Evolutionary conservation across 306 rosid genomes (phyloP).

Genomic region (Prunus mongolica): DNA sequence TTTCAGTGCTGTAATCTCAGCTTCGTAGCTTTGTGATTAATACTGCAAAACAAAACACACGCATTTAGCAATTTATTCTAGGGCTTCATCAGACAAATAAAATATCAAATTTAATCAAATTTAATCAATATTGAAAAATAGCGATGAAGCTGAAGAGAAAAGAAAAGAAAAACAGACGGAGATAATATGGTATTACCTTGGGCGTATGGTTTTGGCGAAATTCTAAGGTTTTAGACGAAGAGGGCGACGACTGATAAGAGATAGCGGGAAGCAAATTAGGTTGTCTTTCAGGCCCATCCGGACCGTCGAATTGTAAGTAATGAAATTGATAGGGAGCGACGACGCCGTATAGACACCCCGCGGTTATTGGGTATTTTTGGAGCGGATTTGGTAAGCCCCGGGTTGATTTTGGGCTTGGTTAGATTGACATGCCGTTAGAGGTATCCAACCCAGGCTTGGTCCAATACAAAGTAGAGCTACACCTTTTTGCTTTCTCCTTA

Average conservation of each 20-base stretch:
- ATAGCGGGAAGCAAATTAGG: background rate
- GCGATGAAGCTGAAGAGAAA: too few relatives aligned
- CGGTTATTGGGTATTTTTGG: too few relatives aligned
- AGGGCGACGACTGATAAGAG: background rate
- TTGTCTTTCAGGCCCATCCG: background rate
- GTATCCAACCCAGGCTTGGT: too few relatives aligned
- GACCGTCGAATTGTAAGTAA: too few relatives aligned
- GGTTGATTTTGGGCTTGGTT: too few relatives aligned
- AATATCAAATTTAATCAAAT: background rate
- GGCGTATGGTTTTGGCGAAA: background rate
- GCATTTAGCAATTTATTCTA: background rate
- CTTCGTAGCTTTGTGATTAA: background rate
- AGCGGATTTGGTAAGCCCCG: too few relatives aligned
- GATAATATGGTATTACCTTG: background rate
- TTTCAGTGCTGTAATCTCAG: background rate
- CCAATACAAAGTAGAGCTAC: too few relatives aligned
- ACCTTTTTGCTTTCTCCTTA: too few relatives aligned
- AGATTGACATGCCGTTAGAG: too few relatives aligned
- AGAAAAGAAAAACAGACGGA: too few relatives aligned
- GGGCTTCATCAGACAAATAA: background rate
- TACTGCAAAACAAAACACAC: background rate
- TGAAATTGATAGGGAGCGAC: too few relatives aligned
- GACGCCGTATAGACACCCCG: too few relatives aligned
- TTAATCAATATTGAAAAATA: background rate
- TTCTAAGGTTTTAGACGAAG: conserved; percentile 4